Percentiles rank a stretch among this genome's conserved stretches.
phyloP scores from a whole-genome alignment of 148 eudicot genomes.

The Dysphania ambrosioides region DNA sequence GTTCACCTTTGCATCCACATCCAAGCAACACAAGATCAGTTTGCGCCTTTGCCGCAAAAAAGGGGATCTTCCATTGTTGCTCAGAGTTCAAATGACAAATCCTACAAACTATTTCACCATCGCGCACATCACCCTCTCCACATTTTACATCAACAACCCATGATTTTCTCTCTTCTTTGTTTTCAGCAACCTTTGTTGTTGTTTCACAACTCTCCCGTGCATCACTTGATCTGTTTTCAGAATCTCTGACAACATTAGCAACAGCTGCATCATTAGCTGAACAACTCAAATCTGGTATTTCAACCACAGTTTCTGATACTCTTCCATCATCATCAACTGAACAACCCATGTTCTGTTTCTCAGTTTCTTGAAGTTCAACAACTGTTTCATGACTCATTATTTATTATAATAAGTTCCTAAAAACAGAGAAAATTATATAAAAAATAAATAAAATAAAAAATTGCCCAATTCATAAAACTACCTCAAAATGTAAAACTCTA shows the following conservation, averaged over 20 bases:
- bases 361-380: constrained; percentile 14
- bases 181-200: not conserved
- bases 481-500: not conserved
- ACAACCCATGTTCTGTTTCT: constrained; percentile 6
- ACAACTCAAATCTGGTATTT: constrained; percentile 3
- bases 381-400: constrained; percentile 19
- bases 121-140: constrained; percentile 19
- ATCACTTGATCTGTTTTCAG: constrained; percentile 14
- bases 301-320: constrained; percentile 14
- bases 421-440: too few relatives aligned
- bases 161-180: constrained; percentile 19
- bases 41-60: constrained; percentile 7
- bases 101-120: constrained; percentile 53
- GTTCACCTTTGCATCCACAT: constrained; percentile 76
- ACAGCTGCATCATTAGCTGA: not conserved
- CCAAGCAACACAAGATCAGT: constrained; percentile 54
- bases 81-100: constrained; percentile 66
- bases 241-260: constrained; percentile 4
- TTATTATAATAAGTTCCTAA: too few relatives aligned
- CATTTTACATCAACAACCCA: constrained; percentile 39
- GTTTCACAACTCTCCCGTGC: constrained; percentile 17
- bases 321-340: constrained; percentile 6
- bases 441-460: not conserved
- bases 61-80: constrained; percentile 25
- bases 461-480: not conserved